Base-by-base conservation (phyloP, 2,329 filamentous ascomycete species). In the Clonostachys rosea region DNA sequence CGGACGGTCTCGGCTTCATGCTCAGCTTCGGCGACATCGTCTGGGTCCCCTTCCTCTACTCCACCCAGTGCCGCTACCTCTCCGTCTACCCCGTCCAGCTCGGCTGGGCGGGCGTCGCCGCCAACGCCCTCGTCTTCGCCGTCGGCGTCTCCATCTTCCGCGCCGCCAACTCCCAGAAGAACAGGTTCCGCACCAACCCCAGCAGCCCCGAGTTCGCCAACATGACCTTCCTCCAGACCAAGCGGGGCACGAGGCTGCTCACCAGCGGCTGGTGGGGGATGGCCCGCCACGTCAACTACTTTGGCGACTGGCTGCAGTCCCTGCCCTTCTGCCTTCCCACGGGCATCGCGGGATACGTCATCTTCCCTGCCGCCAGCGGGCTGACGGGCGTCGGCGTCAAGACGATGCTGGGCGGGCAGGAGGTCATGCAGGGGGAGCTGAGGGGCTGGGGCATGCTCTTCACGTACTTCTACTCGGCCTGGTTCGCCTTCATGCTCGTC, bases 1-100 rank as follows among this genome's bases (percentile, higher is more conserved):
- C 84, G 40, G 92, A 97, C 58, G 92, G 92, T 6, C 96, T 97
- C 56, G 92, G 92, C 46, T 90, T 90, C 72, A 97, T 97, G 92
- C 78, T 97, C 34, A 76, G 89, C 3, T 96, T 96, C 62, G 92
- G 91, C 47, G 92, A 97, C 59, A 75, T 96, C 6, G 88, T 87
- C 52, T 97, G 92, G 92, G 80, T 96, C 3, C 92, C 92, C 1
- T 95, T 95, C 64, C 76, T 89, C 49, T 97, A 96, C 75, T 87
- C 83, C 17, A 74, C 89, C 35, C 91, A 95, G 67, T 83, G 86
- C 8, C 84, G 89, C 40, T 97, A 96, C 65, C 82, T 97, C 6
- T 80, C 91, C 1, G 77, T 87, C 12, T 87, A 95, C 66, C 92
- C 92, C 0, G 73, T 91, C 13, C 76, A 84, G n/a, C 83, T 97